These are phyloP conservation scores for Tulasnella sp. DNA, from an alignment of 768 basidiomycete genomes.

Conservation along the genomic window DNA sequence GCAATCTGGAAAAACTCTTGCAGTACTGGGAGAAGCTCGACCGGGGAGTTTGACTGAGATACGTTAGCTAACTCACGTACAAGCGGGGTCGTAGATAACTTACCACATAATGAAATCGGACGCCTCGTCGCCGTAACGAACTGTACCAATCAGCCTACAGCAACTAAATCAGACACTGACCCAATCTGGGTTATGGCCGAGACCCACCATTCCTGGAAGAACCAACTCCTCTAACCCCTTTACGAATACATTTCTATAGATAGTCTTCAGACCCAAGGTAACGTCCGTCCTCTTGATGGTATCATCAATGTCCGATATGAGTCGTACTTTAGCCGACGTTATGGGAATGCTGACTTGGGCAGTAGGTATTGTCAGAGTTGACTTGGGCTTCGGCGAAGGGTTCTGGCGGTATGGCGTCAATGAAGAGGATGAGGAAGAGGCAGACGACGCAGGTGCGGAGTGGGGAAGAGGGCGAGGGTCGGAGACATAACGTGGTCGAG, in stretches of 20 bases:
- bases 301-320: slow-evolving; percentile 92
- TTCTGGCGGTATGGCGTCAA: background rate
- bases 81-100: slow-evolving; percentile 23
- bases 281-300: slow-evolving; percentile 76
- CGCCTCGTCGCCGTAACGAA: slow-evolving; percentile 34
- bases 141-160: slow-evolving; percentile 24
- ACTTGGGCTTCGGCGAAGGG: background rate
- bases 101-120: slow-evolving; percentile 81
- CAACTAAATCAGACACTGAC: slow-evolving; percentile 25
- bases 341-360: slow-evolving; percentile 30
- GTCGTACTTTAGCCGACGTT: slow-evolving; percentile 51
- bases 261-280: slow-evolving; percentile 61
- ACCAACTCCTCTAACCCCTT: slow-evolving; percentile 65
- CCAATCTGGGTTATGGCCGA: slow-evolving; percentile 64
- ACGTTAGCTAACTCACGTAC: slow-evolving; percentile 13
- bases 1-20: slow-evolving; percentile 61
- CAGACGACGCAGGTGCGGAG: background rate
- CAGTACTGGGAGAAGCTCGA: slow-evolving; percentile 67
- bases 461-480: background rate
- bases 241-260: slow-evolving; percentile 88
- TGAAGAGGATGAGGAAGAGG: background rate
- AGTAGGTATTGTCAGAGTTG: background rate
- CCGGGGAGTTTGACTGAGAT: slow-evolving; percentile 75
- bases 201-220: slow-evolving; percentile 60
- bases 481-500: background rate